phyloP scores from a whole-genome alignment of 495 filamentous ascomycete species.

The Penicillium pulvis region DNA sequence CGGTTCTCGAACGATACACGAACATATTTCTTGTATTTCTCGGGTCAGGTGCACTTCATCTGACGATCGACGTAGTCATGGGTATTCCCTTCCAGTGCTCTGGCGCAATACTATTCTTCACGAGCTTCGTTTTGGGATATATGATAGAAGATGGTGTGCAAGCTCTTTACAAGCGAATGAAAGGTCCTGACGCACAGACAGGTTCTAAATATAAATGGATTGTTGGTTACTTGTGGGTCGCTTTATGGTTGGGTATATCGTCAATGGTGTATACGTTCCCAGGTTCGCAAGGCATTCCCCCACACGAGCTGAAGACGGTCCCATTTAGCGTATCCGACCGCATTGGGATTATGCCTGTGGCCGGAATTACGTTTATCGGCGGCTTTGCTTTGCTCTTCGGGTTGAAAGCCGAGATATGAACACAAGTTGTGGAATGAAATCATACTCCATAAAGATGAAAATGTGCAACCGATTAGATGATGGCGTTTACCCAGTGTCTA shows the following conservation, averaged over 20 bases:
- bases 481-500: too few species aligned
- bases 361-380: constrained; percentile 1
- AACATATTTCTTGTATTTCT: constrained; percentile 39
- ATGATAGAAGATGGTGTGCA: constrained; percentile 37
- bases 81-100: constrained; percentile 23
- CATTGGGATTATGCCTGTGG: constrained; percentile 5
- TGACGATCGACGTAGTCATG: constrained; percentile 19
- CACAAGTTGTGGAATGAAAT: not conserved
- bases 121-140: constrained; percentile 31
- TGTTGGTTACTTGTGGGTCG: constrained; percentile 19
- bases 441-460: too few species aligned
- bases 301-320: not conserved
- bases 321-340: constrained; percentile 5
- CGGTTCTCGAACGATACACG: constrained; percentile 32
- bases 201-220: constrained; percentile 20
- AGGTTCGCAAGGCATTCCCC: not conserved
- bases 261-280: constrained; percentile 14
- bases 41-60: constrained; percentile 34
- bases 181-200: not conserved
- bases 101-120: constrained; percentile 33
- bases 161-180: constrained; percentile 14
- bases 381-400: constrained; percentile 6
- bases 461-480: too few species aligned
- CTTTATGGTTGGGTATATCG: constrained; percentile 15
- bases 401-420: not conserved